Evolutionary conservation across 2,329 filamentous ascomycete genomes (phyloP).

Genomic region (Balansia obtecta): DNA sequence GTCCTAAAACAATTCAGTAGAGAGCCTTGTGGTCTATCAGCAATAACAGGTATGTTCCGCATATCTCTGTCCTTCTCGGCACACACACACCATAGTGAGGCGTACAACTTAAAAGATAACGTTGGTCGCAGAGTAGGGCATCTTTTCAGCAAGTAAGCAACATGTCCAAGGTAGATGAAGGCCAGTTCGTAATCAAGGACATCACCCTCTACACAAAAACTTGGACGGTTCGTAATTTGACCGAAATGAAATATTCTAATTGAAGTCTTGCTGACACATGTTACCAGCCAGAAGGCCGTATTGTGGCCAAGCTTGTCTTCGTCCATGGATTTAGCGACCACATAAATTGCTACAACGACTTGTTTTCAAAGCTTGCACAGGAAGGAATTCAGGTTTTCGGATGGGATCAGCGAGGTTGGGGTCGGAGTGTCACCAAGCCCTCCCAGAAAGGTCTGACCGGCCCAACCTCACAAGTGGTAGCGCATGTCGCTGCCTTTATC

Average conservation of each 20-base stretch:
- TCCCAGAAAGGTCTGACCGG: constrained; percentile 61
- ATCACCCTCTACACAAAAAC: constrained; percentile 42
- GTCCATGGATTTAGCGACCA: constrained; percentile 89
- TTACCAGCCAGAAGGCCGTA: constrained; percentile 37
- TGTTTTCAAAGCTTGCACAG: constrained; percentile 59
- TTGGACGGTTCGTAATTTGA: constrained; percentile 36
- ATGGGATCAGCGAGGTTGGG: constrained; percentile 87
- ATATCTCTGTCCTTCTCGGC: too few species aligned
- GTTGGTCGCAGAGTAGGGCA: not conserved
- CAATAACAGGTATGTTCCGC: too few species aligned
- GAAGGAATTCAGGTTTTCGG: constrained; percentile 63
- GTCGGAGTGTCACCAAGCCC: constrained; percentile 51
- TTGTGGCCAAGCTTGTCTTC: constrained; percentile 64
- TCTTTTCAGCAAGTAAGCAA: not conserved
- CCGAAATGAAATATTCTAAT: too few species aligned
- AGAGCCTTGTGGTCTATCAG: too few species aligned
- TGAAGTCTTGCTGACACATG: not conserved
- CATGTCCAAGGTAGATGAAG: constrained; percentile 34
- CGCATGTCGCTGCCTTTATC: constrained; percentile 70
- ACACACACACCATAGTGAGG: too few species aligned
- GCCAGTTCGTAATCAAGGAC: constrained; percentile 33
- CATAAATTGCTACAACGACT: constrained; percentile 59
- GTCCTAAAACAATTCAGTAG: too few species aligned
- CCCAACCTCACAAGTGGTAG: constrained; percentile 57
- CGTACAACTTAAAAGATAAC: not conserved